Evolutionary conservation across 768 basidiomycete species (phyloP).

Genomic region (Rhodotorula babjevae): DNA sequence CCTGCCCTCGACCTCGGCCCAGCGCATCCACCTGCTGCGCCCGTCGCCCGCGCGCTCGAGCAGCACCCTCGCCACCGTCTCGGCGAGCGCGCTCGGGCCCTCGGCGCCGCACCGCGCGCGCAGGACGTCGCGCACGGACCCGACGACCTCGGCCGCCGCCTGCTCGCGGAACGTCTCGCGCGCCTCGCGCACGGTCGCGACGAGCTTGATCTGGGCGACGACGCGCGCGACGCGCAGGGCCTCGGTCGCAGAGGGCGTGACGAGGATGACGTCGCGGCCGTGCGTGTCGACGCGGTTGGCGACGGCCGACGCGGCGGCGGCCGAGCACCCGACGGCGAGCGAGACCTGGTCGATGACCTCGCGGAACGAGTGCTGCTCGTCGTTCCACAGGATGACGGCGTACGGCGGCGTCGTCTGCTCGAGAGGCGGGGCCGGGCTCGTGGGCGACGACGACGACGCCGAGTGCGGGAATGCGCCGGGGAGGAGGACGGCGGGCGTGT

Average conservation of each 20-base stretch:
- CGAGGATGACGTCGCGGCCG: constrained; percentile 39
- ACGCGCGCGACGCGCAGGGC: constrained; percentile 61
- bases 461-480: background rate
- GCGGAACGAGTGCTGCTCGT: constrained; percentile 90
- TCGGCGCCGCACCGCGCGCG: constrained; percentile 38
- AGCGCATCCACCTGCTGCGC: constrained; percentile 48
- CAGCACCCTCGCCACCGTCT: constrained; percentile 63
- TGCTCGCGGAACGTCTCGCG: constrained; percentile 86
- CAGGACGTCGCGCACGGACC: constrained; percentile 43
- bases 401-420: constrained; percentile 48
- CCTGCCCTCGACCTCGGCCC: constrained; percentile 44
- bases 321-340: constrained; percentile 53
- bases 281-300: constrained; percentile 66
- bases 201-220: constrained; percentile 82
- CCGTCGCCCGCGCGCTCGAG: constrained; percentile 72
- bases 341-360: constrained; percentile 70
- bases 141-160: constrained; percentile 65
- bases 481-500: background rate
- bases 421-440: constrained; percentile 38
- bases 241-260: constrained; percentile 39
- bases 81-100: constrained; percentile 41
- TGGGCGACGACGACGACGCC: background rate
- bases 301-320: constrained; percentile 58
- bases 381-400: constrained; percentile 86
- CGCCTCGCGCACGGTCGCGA: constrained; percentile 78